Percentiles rank a stretch among this genome's conserved stretches.
Conservation (phyloP, 2,329 filamentous ascomycete species). For the Orbilia oligospora region DNA sequence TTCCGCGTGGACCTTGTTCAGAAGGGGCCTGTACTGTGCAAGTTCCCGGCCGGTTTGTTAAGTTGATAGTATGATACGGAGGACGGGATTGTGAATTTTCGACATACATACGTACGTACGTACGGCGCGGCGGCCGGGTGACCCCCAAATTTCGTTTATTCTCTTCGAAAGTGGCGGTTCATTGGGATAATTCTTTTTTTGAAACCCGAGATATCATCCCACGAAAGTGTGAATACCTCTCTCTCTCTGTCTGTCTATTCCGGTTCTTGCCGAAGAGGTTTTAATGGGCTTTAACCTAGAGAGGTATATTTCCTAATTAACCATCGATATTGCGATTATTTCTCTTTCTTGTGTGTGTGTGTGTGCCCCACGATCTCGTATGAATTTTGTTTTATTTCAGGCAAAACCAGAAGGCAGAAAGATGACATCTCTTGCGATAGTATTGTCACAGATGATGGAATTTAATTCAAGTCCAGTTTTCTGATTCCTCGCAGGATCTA, state of each 20-base stretch:
- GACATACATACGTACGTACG: too few species aligned
- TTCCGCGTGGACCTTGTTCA: constrained; percentile 49
- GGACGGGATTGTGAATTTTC: not conserved
- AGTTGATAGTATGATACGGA: constrained; percentile 11
- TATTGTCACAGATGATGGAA: constrained; percentile 38
- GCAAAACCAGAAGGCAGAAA: constrained; percentile 32
- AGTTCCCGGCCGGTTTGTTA: constrained; percentile 1
- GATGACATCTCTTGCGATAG: constrained; percentile 37
- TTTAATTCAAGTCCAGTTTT: constrained; percentile 14
- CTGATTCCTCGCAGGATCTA: not conserved
- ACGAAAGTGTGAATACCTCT: not conserved
- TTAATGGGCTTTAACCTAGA: not conserved
- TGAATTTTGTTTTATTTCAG: constrained; percentile 18
- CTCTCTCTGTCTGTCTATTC: too few species aligned
- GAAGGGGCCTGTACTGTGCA: constrained; percentile 5
- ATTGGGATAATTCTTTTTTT: constrained; percentile 3
- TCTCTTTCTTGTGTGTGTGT: not conserved
- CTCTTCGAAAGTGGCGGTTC: constrained; percentile 17
- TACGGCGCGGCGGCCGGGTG: constrained; percentile 5
- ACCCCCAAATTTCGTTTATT: constrained; percentile 55
- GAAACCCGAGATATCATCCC: constrained; percentile 25
- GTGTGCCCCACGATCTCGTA: constrained; percentile 12
- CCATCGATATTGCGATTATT: constrained; percentile 29
- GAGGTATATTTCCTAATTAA: constrained; percentile 38
- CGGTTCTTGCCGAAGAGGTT: constrained; percentile 20